These are phyloP conservation scores for Dalbergia oliveri DNA, from an alignment of 306 rosid genomes.

Conservation along the genomic window DNA sequence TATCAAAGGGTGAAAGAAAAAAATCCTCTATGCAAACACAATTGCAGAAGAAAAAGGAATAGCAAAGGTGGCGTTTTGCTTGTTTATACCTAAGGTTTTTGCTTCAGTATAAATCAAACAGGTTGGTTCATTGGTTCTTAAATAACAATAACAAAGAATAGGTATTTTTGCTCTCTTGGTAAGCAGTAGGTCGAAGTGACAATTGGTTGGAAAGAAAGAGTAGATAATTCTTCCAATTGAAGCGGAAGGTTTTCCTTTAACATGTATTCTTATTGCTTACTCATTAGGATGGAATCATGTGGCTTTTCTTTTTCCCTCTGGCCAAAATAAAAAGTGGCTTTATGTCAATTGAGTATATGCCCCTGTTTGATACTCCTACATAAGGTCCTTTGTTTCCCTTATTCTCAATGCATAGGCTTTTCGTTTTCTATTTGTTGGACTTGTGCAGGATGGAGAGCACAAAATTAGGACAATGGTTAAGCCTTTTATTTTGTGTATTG, in stretches of 20 bases:
- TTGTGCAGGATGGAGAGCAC: conserved; percentile 69
- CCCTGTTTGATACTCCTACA: not conserved
- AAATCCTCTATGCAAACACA: not conserved
- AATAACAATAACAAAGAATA: not conserved
- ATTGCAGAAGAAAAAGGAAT: conserved; percentile 7
- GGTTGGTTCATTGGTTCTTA: conserved; percentile 16
- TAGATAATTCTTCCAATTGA: not conserved
- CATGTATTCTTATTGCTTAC: not conserved
- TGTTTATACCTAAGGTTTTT: not conserved
- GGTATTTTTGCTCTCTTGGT: conserved; percentile 1
- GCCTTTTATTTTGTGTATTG: conserved; percentile 51
- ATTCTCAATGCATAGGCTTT: not conserved
- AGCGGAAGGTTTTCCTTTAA: not conserved
- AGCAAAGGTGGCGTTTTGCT: not conserved
- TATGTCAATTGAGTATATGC: not conserved
- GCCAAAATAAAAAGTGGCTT: not conserved
- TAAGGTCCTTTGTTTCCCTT: not conserved
- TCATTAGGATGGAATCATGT: conserved; percentile 4
- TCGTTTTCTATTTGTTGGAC: conserved; percentile 30
- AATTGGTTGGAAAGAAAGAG: not conserved
- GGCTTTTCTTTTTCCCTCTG: not conserved
- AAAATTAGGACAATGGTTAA: conserved; percentile 59
- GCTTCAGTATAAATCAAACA: not conserved
- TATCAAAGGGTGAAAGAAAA: not conserved
- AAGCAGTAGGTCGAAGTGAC: not conserved